phyloP scores from a whole-genome alignment of 1,139 yeast species.

The Saccharomyces hybrid region DNA sequence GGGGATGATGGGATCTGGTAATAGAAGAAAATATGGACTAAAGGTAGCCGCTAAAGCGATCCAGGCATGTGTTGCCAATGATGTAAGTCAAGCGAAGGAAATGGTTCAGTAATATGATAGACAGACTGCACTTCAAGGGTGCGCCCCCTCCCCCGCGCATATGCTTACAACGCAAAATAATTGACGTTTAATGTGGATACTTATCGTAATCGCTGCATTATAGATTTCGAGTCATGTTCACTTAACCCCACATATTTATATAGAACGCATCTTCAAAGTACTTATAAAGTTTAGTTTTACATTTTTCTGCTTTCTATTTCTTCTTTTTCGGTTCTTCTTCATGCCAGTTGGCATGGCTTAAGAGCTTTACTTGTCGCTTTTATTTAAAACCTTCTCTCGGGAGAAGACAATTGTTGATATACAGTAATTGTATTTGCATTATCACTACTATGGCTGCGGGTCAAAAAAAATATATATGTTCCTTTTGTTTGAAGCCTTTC shows the following conservation, averaged over 20 bases:
- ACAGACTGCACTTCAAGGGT: neutral
- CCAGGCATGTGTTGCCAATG: neutral
- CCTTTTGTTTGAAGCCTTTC: conserved; percentile 74
- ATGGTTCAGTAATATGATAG: neutral
- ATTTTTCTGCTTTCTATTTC: neutral
- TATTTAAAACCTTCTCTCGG: conserved; percentile 3
- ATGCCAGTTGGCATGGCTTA: neutral
- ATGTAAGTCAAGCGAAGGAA: neutral
- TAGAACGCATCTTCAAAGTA: neutral
- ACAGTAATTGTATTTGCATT: neutral
- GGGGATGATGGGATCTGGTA: neutral
- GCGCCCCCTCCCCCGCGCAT: neutral
- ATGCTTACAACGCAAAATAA: neutral
- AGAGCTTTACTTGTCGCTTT: neutral
- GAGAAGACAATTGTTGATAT: conserved; percentile 1
- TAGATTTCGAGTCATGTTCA: neutral
- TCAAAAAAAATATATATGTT: conserved; percentile 54
- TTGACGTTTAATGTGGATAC: neutral
- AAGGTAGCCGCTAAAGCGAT: neutral
- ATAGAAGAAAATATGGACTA: neutral
- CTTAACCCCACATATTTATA: neutral
- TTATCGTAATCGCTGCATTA: neutral
- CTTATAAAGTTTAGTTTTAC: neutral
- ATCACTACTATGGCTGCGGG: conserved; percentile 34
- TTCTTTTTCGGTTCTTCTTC: neutral